Evolutionary conservation across 2,329 filamentous ascomycete genomes (phyloP), one percentile per base, ranked within the genome.

Genomic region (Purpureocillium takamizusanense): DNA sequence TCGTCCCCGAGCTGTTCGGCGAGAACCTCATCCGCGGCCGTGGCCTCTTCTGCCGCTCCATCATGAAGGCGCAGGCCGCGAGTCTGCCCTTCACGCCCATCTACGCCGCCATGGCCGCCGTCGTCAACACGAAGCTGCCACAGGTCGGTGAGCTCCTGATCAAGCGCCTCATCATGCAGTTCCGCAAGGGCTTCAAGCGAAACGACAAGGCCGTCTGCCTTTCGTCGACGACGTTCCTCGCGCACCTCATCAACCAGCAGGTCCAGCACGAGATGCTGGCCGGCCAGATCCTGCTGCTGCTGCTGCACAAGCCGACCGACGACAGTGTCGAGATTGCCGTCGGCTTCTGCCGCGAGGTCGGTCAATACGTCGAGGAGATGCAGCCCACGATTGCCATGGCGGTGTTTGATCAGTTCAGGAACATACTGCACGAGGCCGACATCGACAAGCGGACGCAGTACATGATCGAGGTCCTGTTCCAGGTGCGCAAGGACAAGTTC

Each of bases 361-460:
- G 92, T 7, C 83, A 94, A 55, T 90, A 95, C 59, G 60, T 98
- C 47, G 90, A 97, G 57, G 89, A 95, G 58, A 95, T 97, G 88
- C 94, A 86, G 55, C 76, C 81, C 2, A 76, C 85, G 10, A 94
- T 97, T 52, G 81, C 88, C 23, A 76, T 90, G 48, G 85, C 83
- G 17, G 87, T 98, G 7, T 98, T 94, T 55, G 92, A 98, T 54
- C 89, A 95, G 60, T 94, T 98, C 68, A 73, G 92, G 51, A 90
- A 83, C 51, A 95, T 97, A 46, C 69, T 98, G 8, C 90, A 98
- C 65, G 92, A 98, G 61, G 88, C 88, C 33, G 89, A 92, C 55
- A 95, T 98, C 58, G 90, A 97, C 57, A 95, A 95, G 70, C 77
- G 92, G 47, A 89, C 90, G n/a, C 92, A 98, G 64, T 98, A 97